These are phyloP conservation scores for Talaromyces funiculosus DNA, from an alignment of 2,329 filamentous ascomycete genomes.

Conservation along the genomic window DNA sequence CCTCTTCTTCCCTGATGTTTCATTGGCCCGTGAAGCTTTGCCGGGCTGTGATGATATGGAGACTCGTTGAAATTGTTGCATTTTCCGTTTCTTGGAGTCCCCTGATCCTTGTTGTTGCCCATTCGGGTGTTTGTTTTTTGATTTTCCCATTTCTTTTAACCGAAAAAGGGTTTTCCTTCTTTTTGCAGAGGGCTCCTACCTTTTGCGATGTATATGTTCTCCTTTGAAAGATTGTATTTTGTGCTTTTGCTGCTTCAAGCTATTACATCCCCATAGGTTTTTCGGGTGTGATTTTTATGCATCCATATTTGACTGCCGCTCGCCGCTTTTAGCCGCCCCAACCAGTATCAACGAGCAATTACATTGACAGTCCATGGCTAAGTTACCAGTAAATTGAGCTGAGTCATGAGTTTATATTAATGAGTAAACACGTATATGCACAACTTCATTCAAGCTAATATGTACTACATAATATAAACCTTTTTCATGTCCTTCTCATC, in stretches of 20 bases:
- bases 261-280: no score
- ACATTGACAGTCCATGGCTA: no score
- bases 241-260: background rate
- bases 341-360: background rate
- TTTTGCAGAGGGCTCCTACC: background rate
- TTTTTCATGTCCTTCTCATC: conserved; percentile 63
- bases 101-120: conserved; percentile 19
- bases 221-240: background rate
- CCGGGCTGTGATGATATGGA: conserved; percentile 4
- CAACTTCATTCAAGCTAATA: background rate
- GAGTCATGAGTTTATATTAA: no score
- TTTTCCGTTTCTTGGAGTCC: conserved; percentile 12
- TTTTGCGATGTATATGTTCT: background rate
- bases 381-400: no score
- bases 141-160: conserved; percentile 9
- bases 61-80: conserved; percentile 13
- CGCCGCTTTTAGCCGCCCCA: background rate
- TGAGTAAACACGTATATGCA: background rate
- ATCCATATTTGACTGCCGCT: background rate
- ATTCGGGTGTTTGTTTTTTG: conserved; percentile 11
- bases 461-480: conserved; percentile 73
- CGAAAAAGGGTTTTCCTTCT: background rate
- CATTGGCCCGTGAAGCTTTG: background rate
- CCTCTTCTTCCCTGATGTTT: conserved; percentile 2
- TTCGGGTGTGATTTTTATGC: background rate